Base-by-base conservation (phyloP, 306 rosid genomes). In the Dicorynia guianensis region DNA sequence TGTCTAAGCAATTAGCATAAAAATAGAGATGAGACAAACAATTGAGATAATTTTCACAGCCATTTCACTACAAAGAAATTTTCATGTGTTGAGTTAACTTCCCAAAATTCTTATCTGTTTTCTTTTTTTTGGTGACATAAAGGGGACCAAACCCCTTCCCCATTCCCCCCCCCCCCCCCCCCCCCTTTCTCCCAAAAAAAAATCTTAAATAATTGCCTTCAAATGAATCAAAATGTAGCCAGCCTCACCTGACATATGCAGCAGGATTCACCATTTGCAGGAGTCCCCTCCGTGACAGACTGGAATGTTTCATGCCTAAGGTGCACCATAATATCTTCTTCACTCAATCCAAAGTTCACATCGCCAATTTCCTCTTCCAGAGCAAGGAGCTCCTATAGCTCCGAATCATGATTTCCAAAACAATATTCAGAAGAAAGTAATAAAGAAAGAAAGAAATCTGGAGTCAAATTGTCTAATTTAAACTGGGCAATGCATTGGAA, bases 191-290 rank as follows among this genome's bases (percentile, higher is more conserved):
- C n/a, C n/a, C n/a, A n/a, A n/a, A n/a, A n/a, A n/a, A n/a, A n/a
- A n/a, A n/a, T n/a, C n/a, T n/a, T n/a, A n/a, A n/a, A n/a, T n/a
- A n/a, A 30, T 52, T 34, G 25, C 65, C 25, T 18, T 40, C 17
- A 42, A 33, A 47, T 64, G 71, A 60, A 74, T 20, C 33, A 61
- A 47, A 70, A 25, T 63, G 17, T 14, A 34, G 12, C 33, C 36
- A 15, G 20, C 4, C 70, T 74, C 63, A 83, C 86, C 75, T 63
- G 86, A 18, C 86, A 83, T 11, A 83, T 75, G 49, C 75, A 17
- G 58, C 83, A 83, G 3, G 7, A 10, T 18, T 78, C 75, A 18
- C 38, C 46, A 36, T 17, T 17, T 7, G 11, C 33, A 4, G 52
- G 59, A 67, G 47, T 13, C 17, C 2, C 36, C 4, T 8, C 25